A percentile compares a stretch with the other conserved stretches of the same genome.
Conservation (phyloP, 164 flowering plant genomes). For the Paratinospora sagittata region DNA sequence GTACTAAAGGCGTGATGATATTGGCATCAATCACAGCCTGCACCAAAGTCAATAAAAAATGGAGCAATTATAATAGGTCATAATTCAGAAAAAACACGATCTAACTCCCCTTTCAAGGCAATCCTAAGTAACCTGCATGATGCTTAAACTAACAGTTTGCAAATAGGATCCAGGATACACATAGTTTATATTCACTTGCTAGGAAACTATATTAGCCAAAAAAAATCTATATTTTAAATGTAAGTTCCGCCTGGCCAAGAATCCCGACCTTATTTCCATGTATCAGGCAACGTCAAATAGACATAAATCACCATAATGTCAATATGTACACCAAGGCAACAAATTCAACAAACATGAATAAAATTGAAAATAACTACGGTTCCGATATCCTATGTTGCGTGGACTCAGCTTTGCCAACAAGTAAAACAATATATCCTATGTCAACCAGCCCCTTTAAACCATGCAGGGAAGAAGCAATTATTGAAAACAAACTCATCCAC, state of each 20-base stretch:
- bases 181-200: no score
- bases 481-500: background rate
- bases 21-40: constrained; percentile 67
- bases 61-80: background rate
- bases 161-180: background rate
- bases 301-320: background rate
- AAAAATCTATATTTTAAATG: no score
- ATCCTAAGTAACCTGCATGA: background rate
- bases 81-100: background rate
- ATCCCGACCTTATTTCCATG: background rate
- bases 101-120: background rate
- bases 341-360: background rate
- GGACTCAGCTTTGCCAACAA: background rate
- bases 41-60: background rate
- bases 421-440: background rate
- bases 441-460: background rate
- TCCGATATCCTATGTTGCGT: background rate
- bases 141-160: background rate
- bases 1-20: constrained; percentile 50
- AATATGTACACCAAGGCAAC: background rate
- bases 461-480: background rate
- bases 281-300: background rate
- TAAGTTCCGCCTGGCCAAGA: background rate
- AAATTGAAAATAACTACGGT: background rate
- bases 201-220: no score